Percentiles rank a stretch among this genome's conserved stretches.
Conservation (phyloP, 352 stramenopile species). For the Globisporangium lucens region DNA sequence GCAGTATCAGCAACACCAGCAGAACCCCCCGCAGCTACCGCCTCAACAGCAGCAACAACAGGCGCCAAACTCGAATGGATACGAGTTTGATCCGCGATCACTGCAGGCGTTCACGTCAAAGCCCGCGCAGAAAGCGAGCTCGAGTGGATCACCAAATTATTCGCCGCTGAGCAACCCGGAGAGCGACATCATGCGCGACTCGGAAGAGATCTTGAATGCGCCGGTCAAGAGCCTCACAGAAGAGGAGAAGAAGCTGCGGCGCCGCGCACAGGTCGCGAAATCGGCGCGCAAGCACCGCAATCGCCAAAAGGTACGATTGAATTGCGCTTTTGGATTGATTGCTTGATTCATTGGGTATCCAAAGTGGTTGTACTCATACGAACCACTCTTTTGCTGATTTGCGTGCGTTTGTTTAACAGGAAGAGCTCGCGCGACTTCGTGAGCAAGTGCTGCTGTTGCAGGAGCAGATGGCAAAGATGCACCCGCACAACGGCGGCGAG, state of each 20-base stretch:
- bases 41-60: background rate
- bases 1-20: slow-evolving; percentile 18
- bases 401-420: slow-evolving; percentile 16
- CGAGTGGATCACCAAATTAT: slow-evolving; percentile 30
- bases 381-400: slow-evolving; percentile 1
- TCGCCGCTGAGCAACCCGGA: slow-evolving; percentile 47
- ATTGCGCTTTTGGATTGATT: background rate
- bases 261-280: slow-evolving; percentile 78
- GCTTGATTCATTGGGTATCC: background rate
- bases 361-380: background rate
- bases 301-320: slow-evolving; percentile 47
- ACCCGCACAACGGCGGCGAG: slow-evolving; percentile 32
- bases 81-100: slow-evolving; percentile 21
- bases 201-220: slow-evolving; percentile 76
- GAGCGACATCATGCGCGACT: slow-evolving; percentile 43
- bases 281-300: slow-evolving; percentile 82
- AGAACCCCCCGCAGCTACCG: slow-evolving; percentile 19
- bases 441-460: slow-evolving; percentile 75
- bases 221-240: slow-evolving; percentile 80
- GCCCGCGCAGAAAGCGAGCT: slow-evolving; percentile 14
- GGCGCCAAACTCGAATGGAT: slow-evolving; percentile 7
- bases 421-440: slow-evolving; percentile 65
- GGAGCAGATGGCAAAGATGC: slow-evolving; percentile 78
- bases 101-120: slow-evolving; percentile 20
- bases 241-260: slow-evolving; percentile 80